These are phyloP conservation scores for Xylaria sp. DNA, from an alignment of 2,329 filamentous ascomycete species.

Conservation along the genomic window DNA sequence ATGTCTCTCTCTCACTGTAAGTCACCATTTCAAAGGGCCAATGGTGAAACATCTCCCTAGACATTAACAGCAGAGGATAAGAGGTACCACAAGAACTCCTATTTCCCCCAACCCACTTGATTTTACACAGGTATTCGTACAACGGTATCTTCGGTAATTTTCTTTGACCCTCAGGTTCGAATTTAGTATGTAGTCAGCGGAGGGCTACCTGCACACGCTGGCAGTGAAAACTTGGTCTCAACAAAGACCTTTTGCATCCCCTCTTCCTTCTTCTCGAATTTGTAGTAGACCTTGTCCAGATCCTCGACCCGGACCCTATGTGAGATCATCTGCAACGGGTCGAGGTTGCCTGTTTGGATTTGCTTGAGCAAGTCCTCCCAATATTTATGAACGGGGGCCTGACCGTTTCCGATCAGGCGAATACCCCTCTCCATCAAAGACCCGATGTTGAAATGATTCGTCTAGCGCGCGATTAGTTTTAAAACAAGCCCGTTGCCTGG, in stretches of 20 bases:
- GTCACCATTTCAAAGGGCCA: neutral
- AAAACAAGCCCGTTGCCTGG: neutral
- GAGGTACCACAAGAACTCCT: neutral
- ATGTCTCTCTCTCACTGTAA: neutral
- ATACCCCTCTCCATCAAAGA: slow-evolving; percentile 87
- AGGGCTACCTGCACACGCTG: slow-evolving; percentile 36
- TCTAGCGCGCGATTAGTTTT: slow-evolving; percentile 69
- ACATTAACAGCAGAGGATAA: neutral
- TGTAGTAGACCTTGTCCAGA: slow-evolving; percentile 67
- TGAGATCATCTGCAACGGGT: slow-evolving; percentile 80
- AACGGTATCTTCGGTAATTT: neutral
- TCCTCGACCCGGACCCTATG: slow-evolving; percentile 79
- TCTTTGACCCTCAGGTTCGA: neutral
- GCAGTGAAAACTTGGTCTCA: slow-evolving; percentile 62
- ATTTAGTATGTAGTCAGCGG: slow-evolving; percentile 26
- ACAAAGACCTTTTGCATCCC: slow-evolving; percentile 82
- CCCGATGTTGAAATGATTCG: slow-evolving; percentile 83
- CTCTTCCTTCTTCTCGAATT: slow-evolving; percentile 67
- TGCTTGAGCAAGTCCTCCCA: slow-evolving; percentile 76
- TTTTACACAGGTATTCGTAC: neutral
- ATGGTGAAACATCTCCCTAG: neutral
- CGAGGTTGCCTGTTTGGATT: slow-evolving; percentile 71
- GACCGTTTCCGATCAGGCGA: slow-evolving; percentile 71
- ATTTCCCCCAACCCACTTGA: neutral
- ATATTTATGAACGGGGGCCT: slow-evolving; percentile 79